Base-by-base conservation (phyloP, 176 grass and related monocot species). In the Eragrostis curvula region DNA sequence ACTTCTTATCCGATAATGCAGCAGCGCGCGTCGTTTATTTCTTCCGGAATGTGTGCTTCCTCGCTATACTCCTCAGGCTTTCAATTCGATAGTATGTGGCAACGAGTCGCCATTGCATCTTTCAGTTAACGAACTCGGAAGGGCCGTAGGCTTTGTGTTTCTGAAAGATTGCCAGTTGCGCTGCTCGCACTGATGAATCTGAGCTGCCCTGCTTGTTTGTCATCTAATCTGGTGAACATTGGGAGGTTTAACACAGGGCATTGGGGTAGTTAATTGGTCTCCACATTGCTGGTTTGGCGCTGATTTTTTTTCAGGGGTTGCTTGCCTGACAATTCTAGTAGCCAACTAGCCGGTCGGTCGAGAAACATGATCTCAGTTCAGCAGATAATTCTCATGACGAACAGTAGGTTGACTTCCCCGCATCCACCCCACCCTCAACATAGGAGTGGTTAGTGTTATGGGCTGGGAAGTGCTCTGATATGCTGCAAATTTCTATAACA, bases 331-430 rank as follows among this genome's bases (percentile, higher is more conserved):
- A 70, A 40, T 20, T 46, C 28, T 9, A 47, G 30, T 47, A n/a
- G n/a, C n/a, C 17, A 29, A 48, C 45, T 30, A 49, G 69, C 0
- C 43, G 65, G 44, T 5, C 30, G 73, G 50, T 8, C 44, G 27
- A 74, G 56, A 24, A 72, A 46, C 0, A 30, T 62, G 3, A 73
- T 25, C 25, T 47, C n/a, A n/a, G n/a, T n/a, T 73, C 55, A 48
- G 12, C 42, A 63, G 45, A 62, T 27, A 71, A 79, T 62, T 57
- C 49, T 11, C 29, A 68, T 41, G n/a, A 51, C 0, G 68, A 86
- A 49, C 41, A 41, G 49, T 67, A 68, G 30, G 6, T 9, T 48
- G 47, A 9, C 58, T 50, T n/a, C n/a, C n/a, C n/a, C n/a, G n/a
- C n/a, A n/a, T n/a, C n/a, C n/a, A n/a, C n/a, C n/a, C n/a, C n/a